Base-by-base conservation (phyloP, 352 stramenopile species). In the Phytophthora sansomeana region DNA sequence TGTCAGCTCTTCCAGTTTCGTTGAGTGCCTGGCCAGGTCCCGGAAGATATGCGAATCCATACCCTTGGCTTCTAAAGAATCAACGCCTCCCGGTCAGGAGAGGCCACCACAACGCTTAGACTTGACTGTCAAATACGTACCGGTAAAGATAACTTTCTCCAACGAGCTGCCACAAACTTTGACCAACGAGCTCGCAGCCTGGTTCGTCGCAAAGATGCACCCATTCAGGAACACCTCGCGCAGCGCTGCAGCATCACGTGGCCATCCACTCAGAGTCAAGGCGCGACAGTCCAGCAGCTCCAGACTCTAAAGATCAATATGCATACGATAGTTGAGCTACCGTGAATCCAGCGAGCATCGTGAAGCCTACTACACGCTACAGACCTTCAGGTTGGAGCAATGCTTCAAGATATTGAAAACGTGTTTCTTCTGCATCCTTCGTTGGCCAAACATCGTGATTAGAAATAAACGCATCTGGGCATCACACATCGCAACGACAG, bases 271-370 rank as follows among this genome's bases (percentile, higher is more conserved):
- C n/a, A 92, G 55, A 6, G 67, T 74, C 29, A 91, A 63, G 3
- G 64, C 69, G 3, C 83, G 69, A 35, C 81, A 92, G 54, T 91
- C 78, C 24, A 90, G 63, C 13, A 90, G 51, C 62, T 91, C 78
- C 30, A 92, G 53, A 36, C 50, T 86, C 83, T 92, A 16, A 30
- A 14, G 17, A 58, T 24, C 21, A 24, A 16, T 33, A 35, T 36
- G 8, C 30, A 19, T 19, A 4, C n/a, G 13, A 5, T 41, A 38
- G 19, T 8, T 63, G 29, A 72, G 21, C 54, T 61, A 46, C 38
- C 33, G 6, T 17, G 16, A 44, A 1, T 29, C 68, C 56, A 62
- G 46, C 42, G 6, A 61, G 21, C 39, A 14, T 13, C 41, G 16
- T 10, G 11, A 68, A 53, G 29, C 33, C 17, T 6, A 28, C 35